phyloP scores from a whole-genome alignment of 106 monocot genomes.

The Platanthera zijinensis region DNA sequence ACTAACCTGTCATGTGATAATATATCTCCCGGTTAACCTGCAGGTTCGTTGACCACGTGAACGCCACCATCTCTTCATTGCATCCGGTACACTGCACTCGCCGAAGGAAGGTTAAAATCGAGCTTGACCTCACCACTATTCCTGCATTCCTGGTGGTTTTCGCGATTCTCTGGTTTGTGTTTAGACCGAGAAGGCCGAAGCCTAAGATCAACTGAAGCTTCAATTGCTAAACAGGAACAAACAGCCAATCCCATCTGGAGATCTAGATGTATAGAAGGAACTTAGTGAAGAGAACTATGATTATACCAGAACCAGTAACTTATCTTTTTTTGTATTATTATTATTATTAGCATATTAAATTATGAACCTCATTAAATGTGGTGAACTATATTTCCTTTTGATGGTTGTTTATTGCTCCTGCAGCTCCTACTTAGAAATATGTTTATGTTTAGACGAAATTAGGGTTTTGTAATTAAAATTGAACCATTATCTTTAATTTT shows the following conservation, averaged over 20 bases:
- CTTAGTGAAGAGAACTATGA: background rate
- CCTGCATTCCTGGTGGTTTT: constrained; percentile 78
- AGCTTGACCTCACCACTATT: constrained; percentile 76
- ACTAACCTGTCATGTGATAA: too few species aligned
- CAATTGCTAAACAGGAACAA: background rate
- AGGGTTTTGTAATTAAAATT: too few species aligned
- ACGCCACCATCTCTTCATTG: constrained; percentile 47
- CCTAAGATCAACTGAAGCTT: constrained; percentile 71
- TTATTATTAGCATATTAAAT: too few species aligned
- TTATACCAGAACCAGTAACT: too few species aligned
- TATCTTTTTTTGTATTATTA: too few species aligned
- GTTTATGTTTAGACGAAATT: too few species aligned
- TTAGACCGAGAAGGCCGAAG: constrained; percentile 68
- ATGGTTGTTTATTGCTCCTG: too few species aligned
- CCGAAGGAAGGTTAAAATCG: constrained; percentile 60
- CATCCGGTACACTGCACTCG: constrained; percentile 92
- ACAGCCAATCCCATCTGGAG: background rate
- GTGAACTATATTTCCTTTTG: too few species aligned
- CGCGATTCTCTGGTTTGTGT: constrained; percentile 76
- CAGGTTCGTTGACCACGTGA: constrained; percentile 68
- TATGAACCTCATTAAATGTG: too few species aligned
- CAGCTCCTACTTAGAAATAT: too few species aligned
- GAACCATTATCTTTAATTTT: too few species aligned
- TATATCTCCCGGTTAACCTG: background rate
- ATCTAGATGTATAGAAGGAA: constrained; percentile 1